Conservation (phyloP, 768 basidiomycete genomes). For the Psilocybe tampanensis region DNA sequence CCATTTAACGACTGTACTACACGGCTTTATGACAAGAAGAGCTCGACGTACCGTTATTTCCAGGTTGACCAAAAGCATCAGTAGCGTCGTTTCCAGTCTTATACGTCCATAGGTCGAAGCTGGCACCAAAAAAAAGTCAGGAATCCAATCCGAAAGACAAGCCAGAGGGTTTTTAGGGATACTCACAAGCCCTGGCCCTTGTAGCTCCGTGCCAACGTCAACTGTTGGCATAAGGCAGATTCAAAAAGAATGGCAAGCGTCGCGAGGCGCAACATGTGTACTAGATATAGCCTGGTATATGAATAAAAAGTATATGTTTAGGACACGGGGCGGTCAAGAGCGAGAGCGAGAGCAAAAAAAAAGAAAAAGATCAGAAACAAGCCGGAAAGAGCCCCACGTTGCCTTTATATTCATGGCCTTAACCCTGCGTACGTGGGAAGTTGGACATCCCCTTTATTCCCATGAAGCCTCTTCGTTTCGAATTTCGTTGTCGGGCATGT, state of each 20-base stretch:
- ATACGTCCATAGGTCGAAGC: slow-evolving; percentile 14
- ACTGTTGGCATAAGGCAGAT: slow-evolving; percentile 5
- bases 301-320: no score
- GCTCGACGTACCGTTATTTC: slow-evolving; percentile 9
- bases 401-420: no score
- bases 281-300: not conserved
- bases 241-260: slow-evolving; percentile 4
- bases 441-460: no score
- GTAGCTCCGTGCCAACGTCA: slow-evolving; percentile 3
- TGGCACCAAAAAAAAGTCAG: not conserved
- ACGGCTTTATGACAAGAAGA: not conserved
- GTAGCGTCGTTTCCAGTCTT: slow-evolving; percentile 14
- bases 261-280: not conserved
- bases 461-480: no score
- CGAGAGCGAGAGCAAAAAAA: no score
- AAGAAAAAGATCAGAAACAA: no score
- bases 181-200: slow-evolving; percentile 7
- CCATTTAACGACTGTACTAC: not conserved
- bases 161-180: not conserved
- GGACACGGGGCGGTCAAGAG: no score
- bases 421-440: no score
- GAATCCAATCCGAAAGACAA: not conserved
- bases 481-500: no score
- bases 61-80: slow-evolving; percentile 6
- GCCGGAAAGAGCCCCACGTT: no score